Conservation (phyloP, 345 rosid genomes). For the Hirschfeldia incana region DNA sequence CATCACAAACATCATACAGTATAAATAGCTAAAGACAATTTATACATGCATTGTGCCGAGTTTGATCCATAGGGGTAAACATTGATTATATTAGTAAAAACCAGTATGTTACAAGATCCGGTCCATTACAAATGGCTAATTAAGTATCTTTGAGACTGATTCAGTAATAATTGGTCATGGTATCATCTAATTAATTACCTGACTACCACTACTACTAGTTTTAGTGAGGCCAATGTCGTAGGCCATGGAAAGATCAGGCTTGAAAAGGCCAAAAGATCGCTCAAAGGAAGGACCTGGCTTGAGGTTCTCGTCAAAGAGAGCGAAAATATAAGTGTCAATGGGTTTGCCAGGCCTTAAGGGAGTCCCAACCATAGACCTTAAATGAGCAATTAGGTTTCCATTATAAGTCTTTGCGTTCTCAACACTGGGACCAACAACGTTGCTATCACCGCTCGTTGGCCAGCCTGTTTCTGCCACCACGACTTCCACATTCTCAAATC, state of each 20-base stretch:
- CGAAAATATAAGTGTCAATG: constrained; percentile 82
- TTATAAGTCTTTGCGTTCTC: constrained; percentile 89
- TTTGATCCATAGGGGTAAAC: background rate
- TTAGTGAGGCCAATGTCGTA: constrained; percentile 72
- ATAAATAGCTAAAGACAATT: background rate
- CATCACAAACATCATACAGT: constrained; percentile 1
- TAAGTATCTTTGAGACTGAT: background rate
- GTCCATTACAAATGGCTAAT: background rate
- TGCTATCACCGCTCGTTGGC: constrained; percentile 72
- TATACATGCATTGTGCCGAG: background rate
- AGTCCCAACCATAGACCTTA: constrained; percentile 77
- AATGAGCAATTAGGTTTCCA: constrained; percentile 73
- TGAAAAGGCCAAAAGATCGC: constrained; percentile 73
- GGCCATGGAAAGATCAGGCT: constrained; percentile 59
- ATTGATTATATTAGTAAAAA: background rate
- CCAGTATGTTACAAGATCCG: no score
- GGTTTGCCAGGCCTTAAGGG: constrained; percentile 88
- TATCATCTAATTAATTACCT: constrained; percentile 24
- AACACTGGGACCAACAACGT: constrained; percentile 67
- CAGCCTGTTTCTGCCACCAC: constrained; percentile 92
- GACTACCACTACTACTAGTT: constrained; percentile 29
- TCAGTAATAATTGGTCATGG: background rate
- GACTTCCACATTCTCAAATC: constrained; percentile 70
- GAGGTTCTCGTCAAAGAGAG: constrained; percentile 80
- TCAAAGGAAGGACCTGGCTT: constrained; percentile 75